Conservation (phyloP, 768 basidiomycete genomes). For the Amyloporia xantha region DNA sequence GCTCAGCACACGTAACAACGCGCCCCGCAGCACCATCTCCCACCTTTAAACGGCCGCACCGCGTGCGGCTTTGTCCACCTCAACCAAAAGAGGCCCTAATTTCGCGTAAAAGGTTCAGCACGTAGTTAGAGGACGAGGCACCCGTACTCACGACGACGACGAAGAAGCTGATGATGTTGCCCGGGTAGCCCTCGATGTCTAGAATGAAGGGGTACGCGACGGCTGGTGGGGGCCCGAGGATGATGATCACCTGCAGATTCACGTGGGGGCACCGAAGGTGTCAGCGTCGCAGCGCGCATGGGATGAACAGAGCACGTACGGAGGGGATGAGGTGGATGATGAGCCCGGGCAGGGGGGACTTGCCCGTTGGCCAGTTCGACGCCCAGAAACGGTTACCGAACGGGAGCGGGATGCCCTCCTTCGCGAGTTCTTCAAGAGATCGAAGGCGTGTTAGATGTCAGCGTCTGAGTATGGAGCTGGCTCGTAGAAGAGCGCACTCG, state of each 20-base stretch:
- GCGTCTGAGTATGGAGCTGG: not conserved
- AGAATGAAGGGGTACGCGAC: constrained; percentile 58
- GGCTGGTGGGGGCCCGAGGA: constrained; percentile 44
- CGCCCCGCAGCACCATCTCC: not conserved
- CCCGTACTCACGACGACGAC: constrained; percentile 42
- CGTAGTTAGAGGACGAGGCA: not conserved
- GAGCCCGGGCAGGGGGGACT: constrained; percentile 48
- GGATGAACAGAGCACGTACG: constrained; percentile 21
- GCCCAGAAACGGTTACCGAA: constrained; percentile 57
- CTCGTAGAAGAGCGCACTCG: not conserved
- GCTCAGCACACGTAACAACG: not conserved
- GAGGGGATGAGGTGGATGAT: constrained; percentile 50
- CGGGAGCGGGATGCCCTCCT: constrained; percentile 55
- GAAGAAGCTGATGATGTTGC: constrained; percentile 50
- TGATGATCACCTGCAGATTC: constrained; percentile 37
- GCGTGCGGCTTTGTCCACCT: constrained; percentile 43
- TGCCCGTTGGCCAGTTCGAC: constrained; percentile 54
- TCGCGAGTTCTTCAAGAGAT: constrained; percentile 38
- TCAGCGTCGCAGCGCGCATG: too few species aligned
- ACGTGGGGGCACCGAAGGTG: not conserved
- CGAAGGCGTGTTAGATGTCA: too few species aligned
- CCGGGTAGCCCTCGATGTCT: constrained; percentile 47
- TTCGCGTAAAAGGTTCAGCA: too few species aligned
- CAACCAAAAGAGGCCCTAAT: constrained; percentile 45
- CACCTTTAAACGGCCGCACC: constrained; percentile 48